Evolutionary conservation across 164 flowering plant species (phyloP), one percentile per base, ranked within the genome.

Genomic region (Dillenia turbinata): DNA sequence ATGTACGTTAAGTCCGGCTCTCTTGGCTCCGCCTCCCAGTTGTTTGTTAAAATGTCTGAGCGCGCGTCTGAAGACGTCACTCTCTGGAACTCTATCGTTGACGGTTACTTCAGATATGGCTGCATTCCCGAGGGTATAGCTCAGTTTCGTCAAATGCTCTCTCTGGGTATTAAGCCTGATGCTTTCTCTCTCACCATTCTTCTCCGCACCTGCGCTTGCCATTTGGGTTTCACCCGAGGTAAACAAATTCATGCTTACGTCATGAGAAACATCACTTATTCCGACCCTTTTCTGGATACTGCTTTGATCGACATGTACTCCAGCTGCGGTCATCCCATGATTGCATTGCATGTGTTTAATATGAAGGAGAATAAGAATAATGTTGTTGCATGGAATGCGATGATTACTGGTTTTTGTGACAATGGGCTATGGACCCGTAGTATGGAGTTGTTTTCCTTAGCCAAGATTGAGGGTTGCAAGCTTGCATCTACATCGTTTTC

Each of bases 1-100:
- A 66, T 84, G 84, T 86, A 88, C 26, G 79, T 74, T 0, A 85
- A 77, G 79, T 81, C 86, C 57, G 88, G 86, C 67, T 73, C 71
- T 2, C 52, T 88, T 3, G 0, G 9, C 5, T 52, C 26, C 66
- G 95, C 91, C 52, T 49, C 62, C 54, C 56, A 79, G 2, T 77
- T 88, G 86, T 88, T 88, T 63, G 87, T 56, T 56, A 49, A 44
- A 59, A 64, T 67, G 66, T 51, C 77, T 66, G 45, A 77, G 10
- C 55, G 63, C 9, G 72, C 68, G 15, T 44, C 6, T 8, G 73
- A 24, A 19, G 90, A 88, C 64, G 73, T 79, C 12, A 76, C 85
- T 15, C 48, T 84, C 10, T 88, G 88, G 90, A 88, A 88, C 64
- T 73, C 85, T 60, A 56, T 85, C 43, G 66, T 88, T 57, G 84